Percentiles rank a stretch among this genome's conserved stretches.
Evolutionary conservation across 2,329 filamentous ascomycete genomes (phyloP).

Genomic region (Pyrenochaeta sp.): DNA sequence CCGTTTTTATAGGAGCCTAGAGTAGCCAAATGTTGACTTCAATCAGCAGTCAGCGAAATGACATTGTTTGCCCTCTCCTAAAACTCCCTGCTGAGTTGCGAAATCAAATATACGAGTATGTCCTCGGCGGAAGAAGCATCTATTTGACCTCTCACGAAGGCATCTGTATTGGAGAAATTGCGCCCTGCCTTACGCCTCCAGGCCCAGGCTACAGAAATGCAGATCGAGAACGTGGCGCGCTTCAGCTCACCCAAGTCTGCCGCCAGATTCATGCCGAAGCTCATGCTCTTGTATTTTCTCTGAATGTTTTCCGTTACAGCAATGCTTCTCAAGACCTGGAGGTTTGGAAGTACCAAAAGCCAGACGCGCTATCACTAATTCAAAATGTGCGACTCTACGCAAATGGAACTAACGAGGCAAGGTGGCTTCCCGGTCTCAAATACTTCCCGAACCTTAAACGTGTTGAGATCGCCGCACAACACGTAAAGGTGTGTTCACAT

Average conservation of each 20-base stretch:
- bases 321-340: background rate
- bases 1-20: background rate
- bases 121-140: constrained; percentile 29
- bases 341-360: background rate
- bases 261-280: background rate
- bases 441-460: background rate
- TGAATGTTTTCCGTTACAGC: background rate
- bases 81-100: constrained; percentile 67
- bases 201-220: background rate
- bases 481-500: background rate
- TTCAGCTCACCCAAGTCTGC: background rate
- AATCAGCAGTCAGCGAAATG: background rate
- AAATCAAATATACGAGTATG: constrained; percentile 61
- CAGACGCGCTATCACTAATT: background rate
- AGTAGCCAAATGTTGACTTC: background rate
- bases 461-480: background rate
- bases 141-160: background rate
- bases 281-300: background rate
- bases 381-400: background rate
- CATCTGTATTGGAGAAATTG: background rate
- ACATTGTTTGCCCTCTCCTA: constrained; percentile 34
- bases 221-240: background rate
- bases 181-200: background rate
- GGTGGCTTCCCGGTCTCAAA: background rate
- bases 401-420: background rate